phyloP scores from a whole-genome alignment of 176 grass and related monocot species.

The Luzula sylvatica region DNA sequence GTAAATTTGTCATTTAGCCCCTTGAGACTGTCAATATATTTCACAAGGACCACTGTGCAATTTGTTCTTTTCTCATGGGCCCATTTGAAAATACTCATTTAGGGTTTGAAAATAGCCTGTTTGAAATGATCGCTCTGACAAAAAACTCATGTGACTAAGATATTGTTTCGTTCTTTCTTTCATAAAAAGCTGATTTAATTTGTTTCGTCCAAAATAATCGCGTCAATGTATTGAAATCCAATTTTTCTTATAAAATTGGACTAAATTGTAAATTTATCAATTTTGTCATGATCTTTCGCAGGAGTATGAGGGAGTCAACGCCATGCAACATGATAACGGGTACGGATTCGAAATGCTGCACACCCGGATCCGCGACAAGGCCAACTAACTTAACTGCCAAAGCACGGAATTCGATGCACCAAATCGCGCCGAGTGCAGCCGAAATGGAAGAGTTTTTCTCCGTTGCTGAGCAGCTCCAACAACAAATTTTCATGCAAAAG shows the following conservation, averaged over 20 bases:
- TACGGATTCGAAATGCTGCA: constrained; percentile 1
- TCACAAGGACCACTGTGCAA: constrained; percentile 5
- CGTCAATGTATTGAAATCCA: too few species aligned
- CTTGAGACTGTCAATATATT: constrained; percentile 3
- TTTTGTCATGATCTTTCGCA: background rate
- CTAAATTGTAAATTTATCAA: background rate
- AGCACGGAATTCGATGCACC: background rate
- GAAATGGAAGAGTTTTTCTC: constrained; percentile 22
- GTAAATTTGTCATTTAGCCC: constrained; percentile 14
- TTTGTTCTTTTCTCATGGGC: constrained; percentile 3
- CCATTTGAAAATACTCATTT: constrained; percentile 2
- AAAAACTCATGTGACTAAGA: constrained; percentile 6
- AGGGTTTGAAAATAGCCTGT: background rate
- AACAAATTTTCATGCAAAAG: constrained; percentile 17
- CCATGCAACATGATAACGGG: constrained; percentile 18
- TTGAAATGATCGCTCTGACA: background rate
- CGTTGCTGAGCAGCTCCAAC: constrained; percentile 16
- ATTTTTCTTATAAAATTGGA: background rate
- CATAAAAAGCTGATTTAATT: constrained; percentile 8
- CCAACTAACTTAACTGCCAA: background rate
- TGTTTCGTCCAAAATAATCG: background rate
- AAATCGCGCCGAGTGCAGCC: constrained; percentile 1
- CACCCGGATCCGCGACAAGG: constrained; percentile 11
- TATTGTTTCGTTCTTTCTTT: constrained; percentile 16
- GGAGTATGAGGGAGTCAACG: constrained; percentile 20